phyloP scores from a whole-genome alignment of 495 filamentous ascomycete species.

The Evansstolkia leycettana region DNA sequence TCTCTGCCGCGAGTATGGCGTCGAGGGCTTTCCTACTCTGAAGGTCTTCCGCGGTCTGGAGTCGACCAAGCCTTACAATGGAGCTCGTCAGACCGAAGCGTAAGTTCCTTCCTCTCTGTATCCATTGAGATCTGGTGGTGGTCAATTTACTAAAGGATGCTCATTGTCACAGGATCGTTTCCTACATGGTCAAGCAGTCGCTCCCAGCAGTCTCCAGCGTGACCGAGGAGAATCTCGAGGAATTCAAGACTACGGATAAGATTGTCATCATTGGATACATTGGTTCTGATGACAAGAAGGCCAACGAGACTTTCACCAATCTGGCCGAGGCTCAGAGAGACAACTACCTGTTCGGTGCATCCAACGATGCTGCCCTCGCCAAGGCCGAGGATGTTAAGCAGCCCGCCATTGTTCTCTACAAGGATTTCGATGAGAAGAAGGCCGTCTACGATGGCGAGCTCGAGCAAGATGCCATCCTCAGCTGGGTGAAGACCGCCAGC shows the following conservation, averaged over 20 bases:
- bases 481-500: conserved; percentile 73
- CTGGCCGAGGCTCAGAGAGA: conserved; percentile 81
- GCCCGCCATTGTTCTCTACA: conserved; percentile 89
- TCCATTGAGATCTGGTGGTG: not conserved
- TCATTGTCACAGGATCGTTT: conserved; percentile 57
- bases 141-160: conserved; percentile 14
- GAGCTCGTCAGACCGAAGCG: conserved; percentile 83
- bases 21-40: conserved; percentile 95
- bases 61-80: conserved; percentile 68
- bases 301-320: conserved; percentile 65
- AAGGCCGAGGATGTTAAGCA: conserved; percentile 79
- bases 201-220: conserved; percentile 83
- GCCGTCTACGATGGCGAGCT: conserved; percentile 69
- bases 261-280: conserved; percentile 89
- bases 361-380: conserved; percentile 69
- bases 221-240: conserved; percentile 67
- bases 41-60: conserved; percentile 98
- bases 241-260: conserved; percentile 97
- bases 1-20: conserved; percentile 77
- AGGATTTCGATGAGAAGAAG: conserved; percentile 97
- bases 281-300: conserved; percentile 69
- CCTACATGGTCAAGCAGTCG: conserved; percentile 98
- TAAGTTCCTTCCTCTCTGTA: conserved; percentile 32
- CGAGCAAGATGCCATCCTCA: conserved; percentile 59
- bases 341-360: conserved; percentile 82